phyloP scores from a whole-genome alignment of 495 filamentous ascomycete species.

The Talaromyces nanjingensis region DNA sequence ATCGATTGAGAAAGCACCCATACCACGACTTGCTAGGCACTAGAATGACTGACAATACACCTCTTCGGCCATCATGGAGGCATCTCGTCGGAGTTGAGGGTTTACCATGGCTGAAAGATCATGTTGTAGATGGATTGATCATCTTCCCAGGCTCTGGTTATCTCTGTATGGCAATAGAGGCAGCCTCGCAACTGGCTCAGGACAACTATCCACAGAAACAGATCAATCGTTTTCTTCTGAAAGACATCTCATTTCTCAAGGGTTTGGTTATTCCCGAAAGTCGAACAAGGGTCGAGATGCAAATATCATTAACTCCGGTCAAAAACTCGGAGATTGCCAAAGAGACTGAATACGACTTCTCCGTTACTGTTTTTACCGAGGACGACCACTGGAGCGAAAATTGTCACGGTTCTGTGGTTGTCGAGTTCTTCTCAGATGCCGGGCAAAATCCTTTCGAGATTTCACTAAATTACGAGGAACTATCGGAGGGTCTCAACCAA shows the following conservation, averaged over 20 bases:
- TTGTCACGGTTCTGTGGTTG: too few species aligned
- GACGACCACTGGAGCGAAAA: too few species aligned
- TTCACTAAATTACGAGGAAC: too few species aligned
- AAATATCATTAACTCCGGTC: too few species aligned
- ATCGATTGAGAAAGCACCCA: slow-evolving; percentile 10
- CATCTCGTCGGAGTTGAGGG: slow-evolving; percentile 19
- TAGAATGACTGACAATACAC: slow-evolving; percentile 17
- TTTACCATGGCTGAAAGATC: slow-evolving; percentile 31
- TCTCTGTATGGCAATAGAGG: slow-evolving; percentile 43
- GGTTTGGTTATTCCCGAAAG: neutral
- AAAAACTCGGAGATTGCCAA: too few species aligned
- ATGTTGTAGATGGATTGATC: slow-evolving; percentile 15
- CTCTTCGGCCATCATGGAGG: slow-evolving; percentile 26
- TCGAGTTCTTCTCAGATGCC: too few species aligned
- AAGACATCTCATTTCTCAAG: neutral
- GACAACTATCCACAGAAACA: neutral
- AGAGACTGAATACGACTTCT: too few species aligned
- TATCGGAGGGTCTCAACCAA: too few species aligned
- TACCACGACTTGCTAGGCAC: slow-evolving; percentile 24
- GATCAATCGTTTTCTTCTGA: neutral
- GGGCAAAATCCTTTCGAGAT: too few species aligned
- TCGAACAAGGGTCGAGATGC: neutral
- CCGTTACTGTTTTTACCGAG: too few species aligned
- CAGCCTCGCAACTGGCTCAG: slow-evolving; percentile 18
- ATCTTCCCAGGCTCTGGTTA: slow-evolving; percentile 37